Base-by-base conservation (phyloP, 805 yeast genomes). In the Suhomyces vadensis region DNA sequence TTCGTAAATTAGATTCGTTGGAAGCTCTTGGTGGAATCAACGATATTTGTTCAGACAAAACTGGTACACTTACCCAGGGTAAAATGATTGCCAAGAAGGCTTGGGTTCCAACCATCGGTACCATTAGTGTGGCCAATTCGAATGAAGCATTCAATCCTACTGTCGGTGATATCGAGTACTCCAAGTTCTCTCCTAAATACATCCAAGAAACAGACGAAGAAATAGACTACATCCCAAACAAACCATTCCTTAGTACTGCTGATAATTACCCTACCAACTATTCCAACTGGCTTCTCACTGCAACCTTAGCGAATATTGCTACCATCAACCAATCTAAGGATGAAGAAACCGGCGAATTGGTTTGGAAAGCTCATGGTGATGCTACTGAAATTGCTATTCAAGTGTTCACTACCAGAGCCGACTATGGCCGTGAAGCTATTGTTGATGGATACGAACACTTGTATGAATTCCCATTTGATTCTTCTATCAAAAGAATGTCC, bases 351-450 rank as follows among this genome's bases (percentile, higher is more conserved):
- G 63, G 65, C 14, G 77, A 73, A 11, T 49, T 63, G 11, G 60
- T 54, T 3, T 87, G 95, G 95, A 79, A 77, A 53, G 90, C 89
- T 7, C 83, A 82, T 40, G 96, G 96, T 47, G 96, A 88, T 59
- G 92, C 96, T 33, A 88, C 96, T 2, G 96, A 88, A 66, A 82
- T 85, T 56, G 95, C 96, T 3, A 83, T 88, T 49, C 92, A 87
- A 57, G 92, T 87, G 0, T 86, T 85, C 57, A 77, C 83, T 17
- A 66, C 81, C 9, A 77, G 90, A 55, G 66, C 83, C 48, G 75
- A 74, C 23, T 70, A 65, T 48, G 73, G 75, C 17, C 74, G 86
- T 54, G 67, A 69, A 10, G 53, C 52, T 7, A 58, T 75, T 49
- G 57, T 54, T 2, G 64, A 59, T 5, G 39, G 53, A 13, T 72